phyloP scores from a whole-genome alignment of 2,329 filamentous ascomycete genomes.

The Clonostachys chloroleuca region DNA sequence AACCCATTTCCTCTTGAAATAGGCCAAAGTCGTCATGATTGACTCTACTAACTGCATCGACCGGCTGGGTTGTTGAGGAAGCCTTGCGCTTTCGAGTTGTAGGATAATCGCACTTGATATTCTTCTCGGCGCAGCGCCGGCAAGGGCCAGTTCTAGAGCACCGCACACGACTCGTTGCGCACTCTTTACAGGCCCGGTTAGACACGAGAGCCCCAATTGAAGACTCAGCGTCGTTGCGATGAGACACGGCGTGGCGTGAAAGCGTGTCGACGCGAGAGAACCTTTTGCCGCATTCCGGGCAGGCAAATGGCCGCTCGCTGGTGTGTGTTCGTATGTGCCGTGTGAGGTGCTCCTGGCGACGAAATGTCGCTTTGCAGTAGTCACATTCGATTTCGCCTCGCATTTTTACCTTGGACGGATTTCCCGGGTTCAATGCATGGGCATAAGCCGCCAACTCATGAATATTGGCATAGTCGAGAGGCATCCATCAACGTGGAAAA shows the following conservation, averaged over 20 bases:
- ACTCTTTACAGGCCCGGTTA: constrained; percentile 6
- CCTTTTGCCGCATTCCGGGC: constrained; percentile 4
- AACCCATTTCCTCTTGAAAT: too few species aligned
- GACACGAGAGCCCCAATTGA: too few species aligned
- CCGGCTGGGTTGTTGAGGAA: too few species aligned
- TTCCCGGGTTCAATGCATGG: too few species aligned
- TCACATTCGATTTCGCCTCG: neutral
- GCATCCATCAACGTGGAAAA: too few species aligned
- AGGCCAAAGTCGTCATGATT: too few species aligned
- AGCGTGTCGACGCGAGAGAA: constrained; percentile 2
- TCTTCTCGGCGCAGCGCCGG: constrained; percentile 2
- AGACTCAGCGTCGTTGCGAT: too few species aligned
- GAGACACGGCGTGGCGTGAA: neutral
- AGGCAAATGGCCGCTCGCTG: constrained; percentile 7
- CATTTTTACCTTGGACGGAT: too few species aligned
- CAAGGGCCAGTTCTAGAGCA: constrained; percentile 6
- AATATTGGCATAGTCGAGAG: too few species aligned
- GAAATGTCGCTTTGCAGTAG: neutral
- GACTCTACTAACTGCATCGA: too few species aligned
- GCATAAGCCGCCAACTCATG: too few species aligned
- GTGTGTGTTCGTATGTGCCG: constrained; percentile 8
- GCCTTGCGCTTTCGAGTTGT: constrained; percentile 2
- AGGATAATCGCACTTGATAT: constrained; percentile 6
- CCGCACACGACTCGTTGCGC: constrained; percentile 5
- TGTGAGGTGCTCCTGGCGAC: constrained; percentile 5